These are phyloP conservation scores for Ilex paraguariensis DNA, from an alignment of 305 asterid genomes.

Conservation along the genomic window DNA sequence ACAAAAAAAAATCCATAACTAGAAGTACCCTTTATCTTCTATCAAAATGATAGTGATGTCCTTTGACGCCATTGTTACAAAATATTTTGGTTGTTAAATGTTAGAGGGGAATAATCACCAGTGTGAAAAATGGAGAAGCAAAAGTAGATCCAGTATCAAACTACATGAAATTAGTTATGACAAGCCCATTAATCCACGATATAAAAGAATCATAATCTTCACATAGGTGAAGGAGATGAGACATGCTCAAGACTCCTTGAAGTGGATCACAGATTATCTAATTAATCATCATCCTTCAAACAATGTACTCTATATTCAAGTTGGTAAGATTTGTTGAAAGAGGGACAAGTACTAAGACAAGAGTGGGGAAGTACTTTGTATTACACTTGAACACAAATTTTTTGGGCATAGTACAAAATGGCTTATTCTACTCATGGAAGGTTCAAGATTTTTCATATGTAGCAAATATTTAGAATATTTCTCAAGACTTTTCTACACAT, in stretches of 20 bases:
- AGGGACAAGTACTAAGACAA: no score
- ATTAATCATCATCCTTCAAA: slow-evolving; percentile 60
- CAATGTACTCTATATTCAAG: slow-evolving; percentile 58
- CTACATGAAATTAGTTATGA: background rate
- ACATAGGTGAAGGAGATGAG: slow-evolving; percentile 22
- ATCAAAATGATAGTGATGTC: background rate
- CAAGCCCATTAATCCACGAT: background rate
- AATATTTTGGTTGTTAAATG: background rate
- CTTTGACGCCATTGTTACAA: background rate
- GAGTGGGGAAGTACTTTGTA: no score
- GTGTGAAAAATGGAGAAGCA: background rate
- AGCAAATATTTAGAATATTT: no score
- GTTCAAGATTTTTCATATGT: no score
- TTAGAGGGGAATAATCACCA: background rate
- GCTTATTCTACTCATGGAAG: no score
- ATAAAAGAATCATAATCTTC: background rate
- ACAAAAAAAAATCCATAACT: no score
- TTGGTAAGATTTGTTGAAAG: slow-evolving; percentile 9
- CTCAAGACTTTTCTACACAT: no score
- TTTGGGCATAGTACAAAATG: no score
- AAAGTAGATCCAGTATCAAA: background rate
- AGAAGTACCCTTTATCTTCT: background rate
- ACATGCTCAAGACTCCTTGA: slow-evolving; percentile 44
- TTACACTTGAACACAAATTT: no score
- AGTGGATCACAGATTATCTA: slow-evolving; percentile 66